Evolutionary conservation across 306 rosid species (phyloP), one percentile per base, ranked within the genome.

Genomic region (Glycyrrhiza uralensis): DNA sequence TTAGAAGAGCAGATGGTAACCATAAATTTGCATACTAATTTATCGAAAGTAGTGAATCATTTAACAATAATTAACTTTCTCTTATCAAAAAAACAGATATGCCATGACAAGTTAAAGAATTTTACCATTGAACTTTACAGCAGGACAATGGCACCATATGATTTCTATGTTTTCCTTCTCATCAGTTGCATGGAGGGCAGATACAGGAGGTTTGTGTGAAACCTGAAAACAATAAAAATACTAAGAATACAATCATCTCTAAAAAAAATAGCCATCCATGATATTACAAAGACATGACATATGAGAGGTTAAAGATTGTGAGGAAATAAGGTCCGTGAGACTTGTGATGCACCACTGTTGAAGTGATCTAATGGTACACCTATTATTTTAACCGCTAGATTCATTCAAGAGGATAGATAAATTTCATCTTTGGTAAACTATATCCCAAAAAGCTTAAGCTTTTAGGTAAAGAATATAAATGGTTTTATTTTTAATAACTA

Each of bases 161-260:
- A 91, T 69, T 69, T 89, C 96, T 46, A 91, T 59, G 65, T 84
- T 85, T 80, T 84, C 85, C 66, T 78, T 84, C 72, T 88, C 92
- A 82, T 91, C 90, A 0, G 96, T 91, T 58, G 97, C 97, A 54
- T 85, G 96, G 1, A 95, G 90, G 10, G 97, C 96, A 26, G 87
- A 44, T 32, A 95, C 96, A 13, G 99, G 96, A 33, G 99, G 99
- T 73, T 95, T 97, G 62, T 93, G 93, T 28, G 88, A 90, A 79
- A 90, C 85, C 96, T 87, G 77, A 39, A 67, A 26, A 18, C 30
- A 36, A 11, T n/a, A 8, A 29, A n/a, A 62, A 28, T 2, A 3
- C 46, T n/a, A 44, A n/a, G 5, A 56, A 14, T 24, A 15, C 22
- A 22, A 3, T 45, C 12, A 30, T n/a, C 10, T 12, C 9, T 18